A percentile compares a stretch with the other conserved stretches of the same genome.
Conservation (phyloP, 352 stramenopile species). For the Phytophthora pistaciae region DNA sequence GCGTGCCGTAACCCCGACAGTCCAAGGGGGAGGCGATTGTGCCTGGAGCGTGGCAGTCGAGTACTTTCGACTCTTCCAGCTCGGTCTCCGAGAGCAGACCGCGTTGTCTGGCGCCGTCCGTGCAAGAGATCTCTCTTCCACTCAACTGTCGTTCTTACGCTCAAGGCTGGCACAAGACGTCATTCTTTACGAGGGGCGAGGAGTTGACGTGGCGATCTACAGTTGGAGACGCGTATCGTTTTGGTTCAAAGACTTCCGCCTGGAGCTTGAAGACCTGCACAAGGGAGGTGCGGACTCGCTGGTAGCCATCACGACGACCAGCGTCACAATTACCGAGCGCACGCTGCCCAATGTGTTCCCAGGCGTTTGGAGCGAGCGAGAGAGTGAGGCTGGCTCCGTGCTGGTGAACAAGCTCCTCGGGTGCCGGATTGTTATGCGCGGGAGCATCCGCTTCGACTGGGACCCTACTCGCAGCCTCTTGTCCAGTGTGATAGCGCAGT, state of each 20-base stretch:
- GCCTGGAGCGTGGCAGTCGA: constrained; percentile 5
- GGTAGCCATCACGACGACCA: constrained; percentile 1
- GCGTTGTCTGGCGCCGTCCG: background rate
- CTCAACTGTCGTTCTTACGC: background rate
- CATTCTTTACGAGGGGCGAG: constrained; percentile 2
- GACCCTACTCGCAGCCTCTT: background rate
- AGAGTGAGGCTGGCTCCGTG: background rate
- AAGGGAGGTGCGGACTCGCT: background rate
- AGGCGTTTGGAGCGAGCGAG: background rate
- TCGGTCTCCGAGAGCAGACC: background rate
- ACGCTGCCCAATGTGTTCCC: constrained; percentile 7
- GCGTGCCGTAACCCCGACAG: background rate
- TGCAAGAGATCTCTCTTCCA: background rate
- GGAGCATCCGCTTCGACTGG: background rate
- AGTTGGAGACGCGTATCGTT: constrained; percentile 8
- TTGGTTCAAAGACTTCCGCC: constrained; percentile 6
- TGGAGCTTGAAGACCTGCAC: constrained; percentile 12
- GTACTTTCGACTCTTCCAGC: constrained; percentile 11
- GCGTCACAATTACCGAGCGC: constrained; percentile 2
- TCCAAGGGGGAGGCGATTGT: background rate
- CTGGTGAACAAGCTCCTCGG: background rate
- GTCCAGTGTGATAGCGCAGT: background rate
- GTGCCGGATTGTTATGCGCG: background rate
- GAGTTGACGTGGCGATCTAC: background rate
- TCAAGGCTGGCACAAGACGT: background rate